These are phyloP conservation scores for Talaromyces ruber DNA, from an alignment of 495 filamentous ascomycete genomes.

Conservation along the genomic window DNA sequence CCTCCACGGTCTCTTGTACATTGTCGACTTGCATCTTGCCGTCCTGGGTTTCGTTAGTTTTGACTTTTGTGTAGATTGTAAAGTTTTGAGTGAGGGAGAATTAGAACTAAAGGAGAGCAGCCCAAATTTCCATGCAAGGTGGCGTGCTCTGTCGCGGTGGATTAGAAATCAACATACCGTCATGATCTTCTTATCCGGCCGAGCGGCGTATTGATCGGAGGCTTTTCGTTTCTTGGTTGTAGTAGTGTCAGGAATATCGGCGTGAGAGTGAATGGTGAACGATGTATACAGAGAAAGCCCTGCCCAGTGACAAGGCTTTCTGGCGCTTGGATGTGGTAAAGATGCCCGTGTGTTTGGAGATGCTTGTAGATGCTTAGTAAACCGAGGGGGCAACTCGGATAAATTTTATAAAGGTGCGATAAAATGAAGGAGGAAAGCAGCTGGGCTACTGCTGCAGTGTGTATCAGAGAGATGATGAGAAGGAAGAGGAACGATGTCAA, in stretches of 20 bases:
- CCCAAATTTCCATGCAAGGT: not conserved
- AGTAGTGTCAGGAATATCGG: constrained; percentile 44
- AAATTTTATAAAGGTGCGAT: not conserved
- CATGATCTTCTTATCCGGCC: constrained; percentile 76
- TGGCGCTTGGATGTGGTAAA: constrained; percentile 17
- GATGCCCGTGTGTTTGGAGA: constrained; percentile 16
- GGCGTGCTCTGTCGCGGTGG: not conserved
- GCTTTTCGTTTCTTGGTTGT: constrained; percentile 81
- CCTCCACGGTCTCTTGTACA: constrained; percentile 43
- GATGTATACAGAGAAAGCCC: constrained; percentile 35
- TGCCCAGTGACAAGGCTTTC: constrained; percentile 46
- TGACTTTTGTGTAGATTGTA: not conserved
- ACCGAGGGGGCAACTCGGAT: not conserved
- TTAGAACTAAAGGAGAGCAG: not conserved
- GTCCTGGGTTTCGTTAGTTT: constrained; percentile 34
- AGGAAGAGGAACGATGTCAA: constrained; percentile 2
- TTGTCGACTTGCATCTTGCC: constrained; percentile 78
- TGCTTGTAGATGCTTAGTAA: not conserved
- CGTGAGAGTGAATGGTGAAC: constrained; percentile 48
- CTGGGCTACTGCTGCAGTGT: not conserved
- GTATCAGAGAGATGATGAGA: not conserved
- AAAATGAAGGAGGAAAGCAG: not conserved
- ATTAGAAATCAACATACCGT: constrained; percentile 49
- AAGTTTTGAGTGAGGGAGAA: not conserved
- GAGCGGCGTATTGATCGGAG: constrained; percentile 58